A percentile compares a stretch with the other conserved stretches of the same genome.
Conservation (phyloP, 306 rosid genomes). For the Mimosa bimucronata region DNA sequence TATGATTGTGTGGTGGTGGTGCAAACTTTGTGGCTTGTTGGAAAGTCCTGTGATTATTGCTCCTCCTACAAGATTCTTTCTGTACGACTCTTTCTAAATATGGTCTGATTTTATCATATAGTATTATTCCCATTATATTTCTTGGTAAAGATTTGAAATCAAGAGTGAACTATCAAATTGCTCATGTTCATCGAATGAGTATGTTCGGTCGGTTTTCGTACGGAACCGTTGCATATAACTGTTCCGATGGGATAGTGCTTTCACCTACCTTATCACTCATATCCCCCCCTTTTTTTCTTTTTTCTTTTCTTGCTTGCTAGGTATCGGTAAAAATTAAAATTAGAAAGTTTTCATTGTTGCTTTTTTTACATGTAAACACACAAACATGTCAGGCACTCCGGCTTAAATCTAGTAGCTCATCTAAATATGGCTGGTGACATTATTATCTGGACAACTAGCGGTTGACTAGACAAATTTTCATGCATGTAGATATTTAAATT, state of each 20-base stretch:
- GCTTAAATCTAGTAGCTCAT: too few relatives aligned
- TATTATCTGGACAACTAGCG: too few relatives aligned
- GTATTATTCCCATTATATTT: background rate
- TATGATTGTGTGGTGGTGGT: constrained; percentile 48
- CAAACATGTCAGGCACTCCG: too few relatives aligned
- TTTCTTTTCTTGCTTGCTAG: too few relatives aligned
- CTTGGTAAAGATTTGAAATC: background rate
- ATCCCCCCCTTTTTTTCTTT: too few relatives aligned
- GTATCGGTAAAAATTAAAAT: too few relatives aligned
- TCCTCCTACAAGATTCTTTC: constrained; percentile 1
- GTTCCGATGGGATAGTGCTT: background rate
- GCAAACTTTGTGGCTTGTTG: constrained; percentile 30
- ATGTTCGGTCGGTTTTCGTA: background rate
- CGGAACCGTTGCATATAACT: background rate
- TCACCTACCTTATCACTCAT: background rate
- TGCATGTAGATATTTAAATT: background rate
- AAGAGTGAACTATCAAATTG: background rate
- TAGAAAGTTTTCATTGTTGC: too few relatives aligned
- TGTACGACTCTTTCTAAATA: background rate
- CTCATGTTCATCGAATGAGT: background rate
- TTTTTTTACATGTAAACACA: too few relatives aligned
- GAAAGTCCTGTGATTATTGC: constrained; percentile 1
- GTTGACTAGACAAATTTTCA: too few relatives aligned
- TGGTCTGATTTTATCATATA: background rate
- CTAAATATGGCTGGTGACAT: too few relatives aligned